Evolutionary conservation across 1,284 basidiomycete species (phyloP).

Genomic region (Schizophyllum amplum): DNA sequence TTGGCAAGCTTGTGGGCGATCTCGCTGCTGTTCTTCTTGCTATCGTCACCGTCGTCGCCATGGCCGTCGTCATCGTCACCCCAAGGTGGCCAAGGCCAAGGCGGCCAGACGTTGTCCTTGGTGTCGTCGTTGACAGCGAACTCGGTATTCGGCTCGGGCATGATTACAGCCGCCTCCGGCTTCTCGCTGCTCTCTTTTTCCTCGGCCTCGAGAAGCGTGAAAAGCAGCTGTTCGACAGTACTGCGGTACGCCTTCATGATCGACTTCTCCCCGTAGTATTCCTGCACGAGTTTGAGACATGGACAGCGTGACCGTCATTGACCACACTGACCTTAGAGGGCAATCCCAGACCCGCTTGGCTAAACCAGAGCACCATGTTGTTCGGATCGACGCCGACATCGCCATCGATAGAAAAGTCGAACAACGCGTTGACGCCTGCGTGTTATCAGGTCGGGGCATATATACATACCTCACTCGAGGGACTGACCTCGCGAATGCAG

Average conservation of each 20-base stretch:
- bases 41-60: constrained; percentile 32
- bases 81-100: constrained; percentile 85
- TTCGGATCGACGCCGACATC: constrained; percentile 89
- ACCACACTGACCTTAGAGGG: constrained; percentile 65
- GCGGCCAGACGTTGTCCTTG: constrained; percentile 50
- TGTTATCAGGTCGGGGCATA: constrained; percentile 5
- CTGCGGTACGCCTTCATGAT: constrained; percentile 66
- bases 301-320: not conserved
- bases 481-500: constrained; percentile 74
- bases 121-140: constrained; percentile 29
- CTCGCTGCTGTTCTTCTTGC: constrained; percentile 33
- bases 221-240: constrained; percentile 64
- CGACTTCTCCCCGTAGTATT: constrained; percentile 83
- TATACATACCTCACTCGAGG: not conserved
- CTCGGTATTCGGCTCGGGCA: constrained; percentile 9
- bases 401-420: constrained; percentile 78
- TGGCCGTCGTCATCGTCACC: constrained; percentile 37
- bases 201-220: constrained; percentile 41
- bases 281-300: constrained; percentile 35
- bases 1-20: constrained; percentile 61
- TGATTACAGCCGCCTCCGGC: constrained; percentile 10
- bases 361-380: constrained; percentile 79
- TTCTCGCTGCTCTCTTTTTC: constrained; percentile 28
- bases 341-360: constrained; percentile 77
- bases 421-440: constrained; percentile 69